Conservation (phyloP, 108 stramenopile genomes). For the Cyclotella cryptica region DNA sequence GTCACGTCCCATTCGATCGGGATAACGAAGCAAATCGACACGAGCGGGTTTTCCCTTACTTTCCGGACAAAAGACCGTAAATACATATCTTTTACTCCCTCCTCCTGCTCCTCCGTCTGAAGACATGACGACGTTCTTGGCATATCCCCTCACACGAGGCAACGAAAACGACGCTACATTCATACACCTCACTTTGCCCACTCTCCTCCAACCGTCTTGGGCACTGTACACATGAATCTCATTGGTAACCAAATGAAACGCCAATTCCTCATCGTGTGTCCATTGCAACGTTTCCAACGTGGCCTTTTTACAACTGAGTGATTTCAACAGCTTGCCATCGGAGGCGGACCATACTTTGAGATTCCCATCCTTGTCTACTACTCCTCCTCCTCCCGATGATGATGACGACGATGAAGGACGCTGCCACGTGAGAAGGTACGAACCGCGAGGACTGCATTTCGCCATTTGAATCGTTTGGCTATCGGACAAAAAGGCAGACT, state of each 20-base stretch:
- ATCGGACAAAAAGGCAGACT: slow-evolving; percentile 43
- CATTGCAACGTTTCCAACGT: slow-evolving; percentile 91
- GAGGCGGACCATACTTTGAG: slow-evolving; percentile 82
- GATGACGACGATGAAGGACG: no score
- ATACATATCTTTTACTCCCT: slow-evolving; percentile 58
- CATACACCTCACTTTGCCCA: slow-evolving; percentile 66
- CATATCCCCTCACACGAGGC: slow-evolving; percentile 41
- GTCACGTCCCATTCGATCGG: slow-evolving; percentile 49
- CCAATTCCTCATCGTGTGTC: slow-evolving; percentile 87
- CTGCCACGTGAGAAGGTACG: slow-evolving; percentile 90
- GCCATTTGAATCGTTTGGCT: slow-evolving; percentile 69
- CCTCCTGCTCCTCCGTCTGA: no score
- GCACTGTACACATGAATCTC: slow-evolving; percentile 75
- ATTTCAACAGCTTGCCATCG: slow-evolving; percentile 58
- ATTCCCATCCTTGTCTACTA: slow-evolving; percentile 45
- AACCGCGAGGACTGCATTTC: slow-evolving; percentile 81
- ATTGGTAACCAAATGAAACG: slow-evolving; percentile 72
- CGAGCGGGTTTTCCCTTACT: slow-evolving; percentile 91
- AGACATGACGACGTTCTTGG: neutral
- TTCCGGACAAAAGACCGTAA: slow-evolving; percentile 87
- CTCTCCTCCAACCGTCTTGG: slow-evolving; percentile 1
- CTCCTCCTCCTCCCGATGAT: neutral
- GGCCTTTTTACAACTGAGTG: slow-evolving; percentile 73
- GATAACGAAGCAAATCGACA: slow-evolving; percentile 76
- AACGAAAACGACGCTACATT: slow-evolving; percentile 68